A percentile compares a stretch with the other conserved stretches of the same genome.
Conservation (phyloP, 2,329 filamentous ascomycete species). For the Fusarium foetens region DNA sequence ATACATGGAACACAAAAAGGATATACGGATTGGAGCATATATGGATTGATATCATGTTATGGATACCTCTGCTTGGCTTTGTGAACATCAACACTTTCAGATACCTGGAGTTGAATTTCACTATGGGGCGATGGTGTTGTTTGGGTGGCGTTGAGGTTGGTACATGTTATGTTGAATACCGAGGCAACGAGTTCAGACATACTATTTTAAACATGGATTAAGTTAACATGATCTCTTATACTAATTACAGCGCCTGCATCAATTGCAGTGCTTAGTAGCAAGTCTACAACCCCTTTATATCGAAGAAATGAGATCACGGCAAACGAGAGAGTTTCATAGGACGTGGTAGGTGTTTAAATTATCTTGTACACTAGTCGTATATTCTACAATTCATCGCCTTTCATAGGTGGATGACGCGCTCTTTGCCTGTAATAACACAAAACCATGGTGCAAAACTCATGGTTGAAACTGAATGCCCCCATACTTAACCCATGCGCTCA, state of each 20-base stretch:
- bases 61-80: conserved; percentile 3
- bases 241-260: neutral
- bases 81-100: neutral
- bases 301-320: conserved; percentile 14
- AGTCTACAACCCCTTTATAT: neutral
- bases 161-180: neutral
- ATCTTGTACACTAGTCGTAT: conserved; percentile 20
- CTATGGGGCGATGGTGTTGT: neutral
- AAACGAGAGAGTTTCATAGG: conserved; percentile 49
- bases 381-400: conserved; percentile 22
- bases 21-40: neutral
- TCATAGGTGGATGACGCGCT: neutral
- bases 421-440: neutral
- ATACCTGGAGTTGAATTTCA: conserved; percentile 5
- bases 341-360: neutral
- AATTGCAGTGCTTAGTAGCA: neutral
- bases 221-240: neutral
- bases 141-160: conserved; percentile 1
- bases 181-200: neutral
- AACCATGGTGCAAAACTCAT: neutral
- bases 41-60: neutral
- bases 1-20: neutral
- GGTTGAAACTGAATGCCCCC: neutral
- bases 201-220: neutral
- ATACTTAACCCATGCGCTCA: conserved; percentile 73